Conservation (phyloP, 768 basidiomycete species). For the Serendipita sp. region DNA sequence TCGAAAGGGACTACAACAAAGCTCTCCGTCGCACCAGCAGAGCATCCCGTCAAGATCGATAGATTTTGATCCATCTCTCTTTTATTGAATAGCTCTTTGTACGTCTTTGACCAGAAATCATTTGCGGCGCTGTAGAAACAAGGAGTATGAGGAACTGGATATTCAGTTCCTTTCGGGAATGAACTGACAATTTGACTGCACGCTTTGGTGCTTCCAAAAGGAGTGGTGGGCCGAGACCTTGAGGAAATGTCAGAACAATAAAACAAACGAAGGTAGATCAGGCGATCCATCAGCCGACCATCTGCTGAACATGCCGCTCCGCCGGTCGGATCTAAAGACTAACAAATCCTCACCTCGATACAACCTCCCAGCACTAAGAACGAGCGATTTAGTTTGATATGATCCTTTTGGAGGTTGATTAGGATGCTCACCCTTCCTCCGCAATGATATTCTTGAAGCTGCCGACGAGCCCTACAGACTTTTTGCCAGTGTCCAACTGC, state of each 20-base stretch:
- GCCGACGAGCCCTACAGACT: conserved; percentile 59
- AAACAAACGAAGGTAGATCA: neutral
- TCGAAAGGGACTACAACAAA: conserved; percentile 87
- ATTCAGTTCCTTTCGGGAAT: neutral
- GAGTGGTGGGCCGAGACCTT: conserved; percentile 86
- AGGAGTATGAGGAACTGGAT: neutral
- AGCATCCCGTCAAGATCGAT: conserved; percentile 83
- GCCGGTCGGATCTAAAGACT: conserved; percentile 6
- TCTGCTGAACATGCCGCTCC: neutral
- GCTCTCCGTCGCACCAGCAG: conserved; percentile 90
- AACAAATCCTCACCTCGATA: conserved; percentile 53
- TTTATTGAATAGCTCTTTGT: conserved; percentile 43
- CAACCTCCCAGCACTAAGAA: conserved; percentile 51
- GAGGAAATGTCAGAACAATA: neutral
- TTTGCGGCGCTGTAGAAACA: conserved; percentile 48
- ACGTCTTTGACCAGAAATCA: conserved; percentile 92
- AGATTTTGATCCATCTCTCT: conserved; percentile 75
- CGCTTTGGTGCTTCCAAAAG: conserved; percentile 96
- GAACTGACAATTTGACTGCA: conserved; percentile 78
- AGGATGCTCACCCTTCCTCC: conserved; percentile 65
- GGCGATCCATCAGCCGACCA: neutral
- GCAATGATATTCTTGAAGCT: conserved; percentile 70
- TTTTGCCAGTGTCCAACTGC: conserved; percentile 84
- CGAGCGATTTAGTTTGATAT: conserved; percentile 8
- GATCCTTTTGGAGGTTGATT: conserved; percentile 18